Evolutionary conservation across 73 alveolate species (phyloP).

Genomic region (Blepharisma japonicum): DNA sequence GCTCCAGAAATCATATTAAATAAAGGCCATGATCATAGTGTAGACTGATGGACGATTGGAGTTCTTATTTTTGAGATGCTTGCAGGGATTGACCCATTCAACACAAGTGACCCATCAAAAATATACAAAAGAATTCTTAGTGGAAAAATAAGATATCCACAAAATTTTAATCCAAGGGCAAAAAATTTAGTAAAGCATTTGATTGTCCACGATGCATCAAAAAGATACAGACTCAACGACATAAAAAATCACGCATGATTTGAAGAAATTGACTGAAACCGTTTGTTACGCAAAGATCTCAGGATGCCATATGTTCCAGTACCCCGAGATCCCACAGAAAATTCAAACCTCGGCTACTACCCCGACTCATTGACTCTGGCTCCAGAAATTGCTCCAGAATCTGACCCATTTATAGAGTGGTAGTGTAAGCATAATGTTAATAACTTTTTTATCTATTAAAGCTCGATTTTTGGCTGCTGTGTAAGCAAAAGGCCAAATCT

Average conservation of each 20-base stretch:
- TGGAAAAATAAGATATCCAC: background rate
- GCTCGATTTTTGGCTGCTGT: constrained; percentile 59
- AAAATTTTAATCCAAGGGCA: constrained; percentile 53
- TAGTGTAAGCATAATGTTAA: too few species aligned
- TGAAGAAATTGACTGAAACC: too few species aligned
- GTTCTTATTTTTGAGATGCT: constrained; percentile 86
- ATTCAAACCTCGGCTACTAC: too few species aligned
- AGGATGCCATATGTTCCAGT: too few species aligned
- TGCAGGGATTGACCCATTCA: constrained; percentile 90
- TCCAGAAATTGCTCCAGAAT: too few species aligned
- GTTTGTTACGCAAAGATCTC: too few species aligned
- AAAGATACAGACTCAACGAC: constrained; percentile 69
- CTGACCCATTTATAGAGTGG: too few species aligned
- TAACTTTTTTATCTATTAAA: constrained; percentile 39
- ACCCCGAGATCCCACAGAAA: too few species aligned
- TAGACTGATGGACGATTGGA: constrained; percentile 96
- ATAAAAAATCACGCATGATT: too few species aligned
- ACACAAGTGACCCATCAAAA: constrained; percentile 88
- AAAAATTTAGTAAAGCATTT: constrained; percentile 85
- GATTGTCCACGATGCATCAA: constrained; percentile 72
- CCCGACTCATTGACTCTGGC: too few species aligned
- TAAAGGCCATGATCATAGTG: constrained; percentile 91
- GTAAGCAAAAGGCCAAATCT: constrained; percentile 71
- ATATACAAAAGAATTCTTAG: constrained; percentile 71
- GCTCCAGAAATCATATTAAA: constrained; percentile 92